A percentile compares a stretch with the other conserved stretches of the same genome.
These are phyloP conservation scores for Arabis alpina DNA, from an alignment of 345 rosid genomes.

Conservation along the genomic window DNA sequence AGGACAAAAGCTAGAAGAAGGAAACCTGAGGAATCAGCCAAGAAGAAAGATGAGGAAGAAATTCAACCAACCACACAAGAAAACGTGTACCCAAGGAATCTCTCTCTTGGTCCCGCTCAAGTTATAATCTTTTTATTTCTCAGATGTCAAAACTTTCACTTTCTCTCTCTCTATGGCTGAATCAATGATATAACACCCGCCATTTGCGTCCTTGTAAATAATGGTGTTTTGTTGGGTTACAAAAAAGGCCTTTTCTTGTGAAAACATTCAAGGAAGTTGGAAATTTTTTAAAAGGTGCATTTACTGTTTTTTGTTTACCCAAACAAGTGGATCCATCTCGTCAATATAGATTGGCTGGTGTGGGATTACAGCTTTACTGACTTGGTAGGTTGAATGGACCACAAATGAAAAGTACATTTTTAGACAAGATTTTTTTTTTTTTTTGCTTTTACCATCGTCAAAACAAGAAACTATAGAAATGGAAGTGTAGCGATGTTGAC, in stretches of 20 bases:
- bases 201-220: constrained; percentile 2
- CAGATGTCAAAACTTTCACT: constrained; percentile 10
- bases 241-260: constrained; percentile 1
- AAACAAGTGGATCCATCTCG: constrained; percentile 1
- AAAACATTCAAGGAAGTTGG: background rate
- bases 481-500: constrained; percentile 17
- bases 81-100: constrained; percentile 21
- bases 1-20: constrained; percentile 31
- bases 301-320: constrained; percentile 19
- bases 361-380: background rate
- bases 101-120: constrained; percentile 16
- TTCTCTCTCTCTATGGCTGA: background rate
- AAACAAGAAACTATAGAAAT: constrained; percentile 8
- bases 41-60: constrained; percentile 7
- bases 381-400: constrained; percentile 9
- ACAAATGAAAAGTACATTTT: background rate
- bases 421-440: too few species aligned
- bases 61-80: constrained; percentile 16
- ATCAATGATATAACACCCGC: constrained; percentile 4
- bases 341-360: background rate
- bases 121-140: constrained; percentile 4
- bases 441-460: background rate
- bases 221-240: background rate
- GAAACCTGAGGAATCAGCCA: constrained; percentile 17
- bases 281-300: background rate